Evolutionary conservation across 139 green algal genomes (phyloP).

Genomic region (Edaphochlamys debaryana): DNA sequence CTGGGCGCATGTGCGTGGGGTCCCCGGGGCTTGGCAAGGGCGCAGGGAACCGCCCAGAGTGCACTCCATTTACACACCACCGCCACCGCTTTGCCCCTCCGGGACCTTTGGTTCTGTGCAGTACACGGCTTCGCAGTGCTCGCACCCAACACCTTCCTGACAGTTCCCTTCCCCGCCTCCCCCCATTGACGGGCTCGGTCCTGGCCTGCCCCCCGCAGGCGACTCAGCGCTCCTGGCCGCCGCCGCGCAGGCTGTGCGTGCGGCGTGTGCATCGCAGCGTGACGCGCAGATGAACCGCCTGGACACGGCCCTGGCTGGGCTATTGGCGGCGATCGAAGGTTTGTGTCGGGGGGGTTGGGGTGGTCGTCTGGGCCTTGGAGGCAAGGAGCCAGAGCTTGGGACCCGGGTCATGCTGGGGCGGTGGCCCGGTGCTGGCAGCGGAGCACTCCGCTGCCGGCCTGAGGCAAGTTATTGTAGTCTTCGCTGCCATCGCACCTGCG

Average conservation of each 20-base stretch:
- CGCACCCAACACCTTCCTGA: neutral
- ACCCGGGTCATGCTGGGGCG: too few species aligned
- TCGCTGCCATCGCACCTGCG: too few species aligned
- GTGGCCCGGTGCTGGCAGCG: too few species aligned
- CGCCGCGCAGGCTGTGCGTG: neutral
- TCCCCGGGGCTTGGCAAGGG: too few species aligned
- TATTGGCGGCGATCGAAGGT: conserved; percentile 9
- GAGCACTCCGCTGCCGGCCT: too few species aligned
- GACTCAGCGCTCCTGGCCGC: neutral
- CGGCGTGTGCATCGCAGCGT: neutral
- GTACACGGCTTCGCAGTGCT: too few species aligned
- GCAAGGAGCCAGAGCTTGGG: too few species aligned
- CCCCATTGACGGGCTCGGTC: neutral
- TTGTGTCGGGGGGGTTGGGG: too few species aligned
- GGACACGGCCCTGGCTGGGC: conserved; percentile 7
- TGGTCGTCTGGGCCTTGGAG: too few species aligned
- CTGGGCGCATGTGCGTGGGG: neutral
- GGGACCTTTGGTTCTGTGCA: too few species aligned
- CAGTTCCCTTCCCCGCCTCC: neutral
- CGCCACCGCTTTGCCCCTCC: too few species aligned
- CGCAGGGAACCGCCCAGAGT: neutral
- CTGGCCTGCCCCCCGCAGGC: neutral
- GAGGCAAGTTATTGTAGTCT: too few species aligned
- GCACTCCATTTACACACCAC: neutral
- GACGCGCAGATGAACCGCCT: conserved; percentile 25